Evolutionary conservation across 768 basidiomycete genomes (phyloP).

Genomic region (Kwoniella sp.): DNA sequence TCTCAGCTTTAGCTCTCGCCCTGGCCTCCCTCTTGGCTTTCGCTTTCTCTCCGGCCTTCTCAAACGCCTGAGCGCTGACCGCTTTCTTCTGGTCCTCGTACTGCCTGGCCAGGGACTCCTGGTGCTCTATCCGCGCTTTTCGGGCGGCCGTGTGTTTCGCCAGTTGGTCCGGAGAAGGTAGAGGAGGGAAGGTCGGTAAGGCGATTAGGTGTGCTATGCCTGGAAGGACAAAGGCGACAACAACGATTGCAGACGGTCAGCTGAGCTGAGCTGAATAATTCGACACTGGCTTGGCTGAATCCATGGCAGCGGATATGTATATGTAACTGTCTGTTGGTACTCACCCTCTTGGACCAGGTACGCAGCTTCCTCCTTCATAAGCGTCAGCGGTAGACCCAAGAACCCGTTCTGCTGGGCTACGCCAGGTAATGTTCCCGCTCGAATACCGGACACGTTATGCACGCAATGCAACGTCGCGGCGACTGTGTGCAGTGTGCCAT

Average conservation of each 20-base stretch:
- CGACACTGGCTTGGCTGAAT: too few species aligned
- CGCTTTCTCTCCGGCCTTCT: conserved; percentile 65
- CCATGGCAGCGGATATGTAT: too few species aligned
- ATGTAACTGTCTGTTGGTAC: conserved; percentile 34
- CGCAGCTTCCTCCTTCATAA: conserved; percentile 90
- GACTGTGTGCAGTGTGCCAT: conserved; percentile 60
- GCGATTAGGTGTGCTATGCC: conserved; percentile 77
- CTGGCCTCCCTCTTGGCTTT: conserved; percentile 69
- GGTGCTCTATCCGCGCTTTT: conserved; percentile 31
- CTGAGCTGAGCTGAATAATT: too few species aligned
- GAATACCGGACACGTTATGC: conserved; percentile 79
- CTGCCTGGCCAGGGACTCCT: conserved; percentile 62
- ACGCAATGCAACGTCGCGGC: conserved; percentile 75
- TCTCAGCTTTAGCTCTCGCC: conserved; percentile 45
- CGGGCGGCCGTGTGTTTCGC: conserved; percentile 34
- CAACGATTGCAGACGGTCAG: not conserved
- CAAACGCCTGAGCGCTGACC: conserved; percentile 23
- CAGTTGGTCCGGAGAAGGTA: conserved; percentile 61
- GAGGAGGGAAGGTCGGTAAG: conserved; percentile 61
- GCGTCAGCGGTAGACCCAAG: conserved; percentile 82
- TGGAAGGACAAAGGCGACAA: conserved; percentile 48
- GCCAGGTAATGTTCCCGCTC: conserved; percentile 89
- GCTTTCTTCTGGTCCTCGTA: conserved; percentile 55
- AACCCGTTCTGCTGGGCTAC: conserved; percentile 96
- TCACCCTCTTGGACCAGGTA: conserved; percentile 80